Conservation (phyloP, 2,329 filamentous ascomycete species). For the Coniochaeta sp. region DNA sequence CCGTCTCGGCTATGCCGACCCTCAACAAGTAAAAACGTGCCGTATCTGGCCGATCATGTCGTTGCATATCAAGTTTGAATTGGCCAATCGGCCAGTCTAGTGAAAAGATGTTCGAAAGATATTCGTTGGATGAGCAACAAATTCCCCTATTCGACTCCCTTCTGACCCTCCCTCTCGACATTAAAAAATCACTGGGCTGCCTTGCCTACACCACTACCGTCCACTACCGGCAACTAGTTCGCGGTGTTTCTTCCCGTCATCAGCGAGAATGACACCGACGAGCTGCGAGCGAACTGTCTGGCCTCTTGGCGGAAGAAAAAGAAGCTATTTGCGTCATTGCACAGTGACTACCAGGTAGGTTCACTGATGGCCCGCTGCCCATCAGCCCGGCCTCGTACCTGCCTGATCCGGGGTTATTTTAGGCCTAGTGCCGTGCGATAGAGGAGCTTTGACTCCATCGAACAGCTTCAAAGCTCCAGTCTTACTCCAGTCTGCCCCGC, state of each 20-base stretch:
- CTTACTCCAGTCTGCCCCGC: background rate
- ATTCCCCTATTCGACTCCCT: background rate
- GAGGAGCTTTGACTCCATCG: no score
- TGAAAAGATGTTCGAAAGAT: background rate
- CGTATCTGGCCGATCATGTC: background rate
- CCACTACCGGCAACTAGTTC: no score
- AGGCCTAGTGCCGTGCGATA: background rate
- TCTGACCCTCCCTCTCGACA: background rate
- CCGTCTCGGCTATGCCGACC: background rate
- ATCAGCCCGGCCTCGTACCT: background rate
- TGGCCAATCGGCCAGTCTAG: background rate
- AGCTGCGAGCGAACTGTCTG: background rate
- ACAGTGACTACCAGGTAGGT: no score
- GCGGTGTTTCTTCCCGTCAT: background rate
- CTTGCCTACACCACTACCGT: background rate
- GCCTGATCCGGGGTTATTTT: background rate
- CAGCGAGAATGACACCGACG: constrained; percentile 1
- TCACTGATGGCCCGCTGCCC: no score
- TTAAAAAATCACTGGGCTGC: background rate
- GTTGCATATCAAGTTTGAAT: no score
- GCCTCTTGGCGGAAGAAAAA: background rate
- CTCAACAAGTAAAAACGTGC: background rate
- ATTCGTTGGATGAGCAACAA: background rate
- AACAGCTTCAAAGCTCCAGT: no score
- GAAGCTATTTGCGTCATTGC: background rate